Evolutionary conservation across 495 filamentous ascomycete species (phyloP).

Genomic region (Podospora pseudopauciseta): DNA sequence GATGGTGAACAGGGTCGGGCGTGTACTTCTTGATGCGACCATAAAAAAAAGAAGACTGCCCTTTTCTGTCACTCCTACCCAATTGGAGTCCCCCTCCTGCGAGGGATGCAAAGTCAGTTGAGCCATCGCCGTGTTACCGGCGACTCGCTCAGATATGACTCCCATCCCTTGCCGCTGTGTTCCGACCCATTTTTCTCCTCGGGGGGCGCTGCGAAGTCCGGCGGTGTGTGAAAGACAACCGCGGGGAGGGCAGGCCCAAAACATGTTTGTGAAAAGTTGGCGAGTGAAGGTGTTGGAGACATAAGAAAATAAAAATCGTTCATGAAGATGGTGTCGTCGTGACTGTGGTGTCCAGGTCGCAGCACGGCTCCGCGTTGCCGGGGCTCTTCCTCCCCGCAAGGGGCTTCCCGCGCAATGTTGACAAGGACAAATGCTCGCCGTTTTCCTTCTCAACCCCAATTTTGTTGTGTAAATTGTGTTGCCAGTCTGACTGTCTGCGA

Average conservation of each 20-base stretch:
- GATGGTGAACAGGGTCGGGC: neutral
- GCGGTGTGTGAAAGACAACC: neutral
- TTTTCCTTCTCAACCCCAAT: constrained; percentile 1
- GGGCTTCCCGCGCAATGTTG: neutral
- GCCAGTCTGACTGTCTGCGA: constrained; percentile 11
- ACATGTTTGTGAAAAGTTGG: neutral
- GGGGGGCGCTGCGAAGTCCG: neutral
- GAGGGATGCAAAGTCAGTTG: neutral
- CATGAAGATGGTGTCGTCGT: constrained; percentile 1
- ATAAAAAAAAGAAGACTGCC: neutral
- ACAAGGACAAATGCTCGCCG: neutral
- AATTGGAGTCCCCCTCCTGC: neutral
- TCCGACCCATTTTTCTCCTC: neutral
- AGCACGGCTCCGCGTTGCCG: neutral
- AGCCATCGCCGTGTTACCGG: neutral
- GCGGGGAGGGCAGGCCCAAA: neutral
- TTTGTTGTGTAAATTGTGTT: constrained; percentile 7
- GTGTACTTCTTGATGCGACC: neutral
- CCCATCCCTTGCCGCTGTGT: neutral
- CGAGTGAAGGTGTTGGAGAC: constrained; percentile 1
- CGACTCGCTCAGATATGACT: neutral
- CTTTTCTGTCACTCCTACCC: neutral
- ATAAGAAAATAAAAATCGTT: constrained; percentile 1
- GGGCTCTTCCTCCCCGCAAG: constrained; percentile 8
- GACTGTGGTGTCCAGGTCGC: neutral